Conservation (phyloP, 2,329 filamentous ascomycete genomes). For the Aspergillus costaricaensis region DNA sequence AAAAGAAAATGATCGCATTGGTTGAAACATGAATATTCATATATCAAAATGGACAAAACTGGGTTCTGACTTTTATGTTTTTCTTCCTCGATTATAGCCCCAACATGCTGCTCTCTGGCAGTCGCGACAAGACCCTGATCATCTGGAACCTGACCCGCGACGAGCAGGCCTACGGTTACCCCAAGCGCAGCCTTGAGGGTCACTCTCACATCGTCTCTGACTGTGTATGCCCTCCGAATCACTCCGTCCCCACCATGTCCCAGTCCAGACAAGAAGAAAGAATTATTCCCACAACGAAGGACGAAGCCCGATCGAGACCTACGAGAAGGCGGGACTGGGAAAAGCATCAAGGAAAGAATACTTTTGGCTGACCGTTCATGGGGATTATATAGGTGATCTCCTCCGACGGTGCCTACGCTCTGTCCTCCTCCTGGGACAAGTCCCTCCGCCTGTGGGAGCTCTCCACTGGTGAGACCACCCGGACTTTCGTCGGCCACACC, state of each 20-base stretch:
- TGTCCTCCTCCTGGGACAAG: constrained; percentile 99
- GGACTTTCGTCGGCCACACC: constrained; percentile 98
- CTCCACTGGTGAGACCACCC: constrained; percentile 92
- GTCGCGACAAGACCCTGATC: constrained; percentile 98
- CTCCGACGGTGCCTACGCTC: constrained; percentile 97
- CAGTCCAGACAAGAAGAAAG: neutral
- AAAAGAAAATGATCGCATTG: constrained; percentile 11
- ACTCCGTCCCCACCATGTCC: constrained; percentile 10
- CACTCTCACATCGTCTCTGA: constrained; percentile 99
- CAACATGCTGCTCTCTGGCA: constrained; percentile 98
- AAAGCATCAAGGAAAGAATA: constrained; percentile 12
- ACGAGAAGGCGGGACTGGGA: constrained; percentile 11
- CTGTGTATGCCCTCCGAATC: constrained; percentile 75
- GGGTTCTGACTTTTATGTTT: constrained; percentile 40
- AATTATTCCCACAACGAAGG: constrained; percentile 1
- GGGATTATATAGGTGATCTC: constrained; percentile 77
- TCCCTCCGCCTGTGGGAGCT: constrained; percentile 99
- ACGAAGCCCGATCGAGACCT: neutral
- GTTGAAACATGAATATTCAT: constrained; percentile 17
- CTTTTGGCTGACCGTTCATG: constrained; percentile 32
- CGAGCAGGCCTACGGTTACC: constrained; percentile 97
- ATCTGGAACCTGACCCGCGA: constrained; percentile 99
- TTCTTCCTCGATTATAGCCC: constrained; percentile 60
- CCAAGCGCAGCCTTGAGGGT: constrained; percentile 97
- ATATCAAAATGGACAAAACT: constrained; percentile 22